Conservation (phyloP, 1,139 yeast genomes). For the Candida smagusa region DNA sequence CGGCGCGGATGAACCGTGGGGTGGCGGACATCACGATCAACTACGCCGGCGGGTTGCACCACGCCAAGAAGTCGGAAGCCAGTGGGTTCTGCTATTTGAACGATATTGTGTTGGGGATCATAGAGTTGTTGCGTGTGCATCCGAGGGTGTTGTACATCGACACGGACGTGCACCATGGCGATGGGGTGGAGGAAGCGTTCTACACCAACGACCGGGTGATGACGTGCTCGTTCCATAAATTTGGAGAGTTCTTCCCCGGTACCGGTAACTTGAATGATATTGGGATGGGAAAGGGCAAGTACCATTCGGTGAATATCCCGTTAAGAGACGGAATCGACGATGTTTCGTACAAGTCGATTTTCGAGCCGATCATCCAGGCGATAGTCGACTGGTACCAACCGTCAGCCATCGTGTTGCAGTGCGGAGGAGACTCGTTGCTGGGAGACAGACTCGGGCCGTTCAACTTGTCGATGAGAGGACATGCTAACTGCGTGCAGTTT, state of each 20-base stretch:
- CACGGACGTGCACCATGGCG: slow-evolving; percentile 97
- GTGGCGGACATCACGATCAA: slow-evolving; percentile 94
- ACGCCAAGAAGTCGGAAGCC: slow-evolving; percentile 94
- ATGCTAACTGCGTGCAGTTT: slow-evolving; percentile 90
- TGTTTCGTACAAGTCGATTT: slow-evolving; percentile 77
- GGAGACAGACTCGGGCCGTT: slow-evolving; percentile 92
- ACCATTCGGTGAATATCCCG: slow-evolving; percentile 86
- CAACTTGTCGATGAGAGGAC: slow-evolving; percentile 88
- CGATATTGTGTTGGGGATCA: slow-evolving; percentile 86
- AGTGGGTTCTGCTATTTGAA: slow-evolving; percentile 89
- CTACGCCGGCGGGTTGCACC: slow-evolving; percentile 97
- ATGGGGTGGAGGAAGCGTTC: slow-evolving; percentile 97
- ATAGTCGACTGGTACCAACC: slow-evolving; percentile 94
- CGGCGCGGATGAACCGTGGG: slow-evolving; percentile 89
- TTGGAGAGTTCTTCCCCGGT: slow-evolving; percentile 96
- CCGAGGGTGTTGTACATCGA: slow-evolving; percentile 93
- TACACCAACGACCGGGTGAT: slow-evolving; percentile 94
- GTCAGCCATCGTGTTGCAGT: slow-evolving; percentile 86
- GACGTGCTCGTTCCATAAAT: slow-evolving; percentile 97
- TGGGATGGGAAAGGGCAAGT: slow-evolving; percentile 86
- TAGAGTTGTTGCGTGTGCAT: slow-evolving; percentile 84
- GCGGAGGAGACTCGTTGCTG: slow-evolving; percentile 91
- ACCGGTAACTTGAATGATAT: slow-evolving; percentile 88
- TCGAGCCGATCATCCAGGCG: slow-evolving; percentile 79
- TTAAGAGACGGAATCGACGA: slow-evolving; percentile 92